Evolutionary conservation across 1,139 yeast genomes (phyloP), one percentile per base, ranked within the genome.

Genomic region (Blastobotrys raffinosifermentans): DNA sequence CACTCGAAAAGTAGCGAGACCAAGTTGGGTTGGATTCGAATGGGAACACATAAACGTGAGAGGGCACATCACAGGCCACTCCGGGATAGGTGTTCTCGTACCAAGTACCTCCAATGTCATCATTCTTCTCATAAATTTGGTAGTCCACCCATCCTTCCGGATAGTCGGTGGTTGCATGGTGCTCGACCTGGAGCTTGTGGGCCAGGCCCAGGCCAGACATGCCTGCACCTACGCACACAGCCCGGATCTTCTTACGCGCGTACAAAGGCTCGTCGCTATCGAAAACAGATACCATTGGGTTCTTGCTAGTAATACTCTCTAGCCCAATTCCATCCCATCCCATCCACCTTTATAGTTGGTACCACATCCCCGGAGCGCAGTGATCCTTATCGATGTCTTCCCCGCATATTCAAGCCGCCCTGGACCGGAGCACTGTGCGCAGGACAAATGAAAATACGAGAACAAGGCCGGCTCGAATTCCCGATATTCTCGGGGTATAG

Each of bases 141-240:
- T 16, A 35, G 9, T 32, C 35, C 5, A 32, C 35, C 47, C 64
- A 72, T n/a, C 59, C 54, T 23, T 53, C 61, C 18, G 60, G 57
- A 42, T 63, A 49, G 10, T 61, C 53, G 31, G 57, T 56, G 30
- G 58, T 50, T 32, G 60, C 54, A 37, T 54, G 55, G 60, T 37
- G 14, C n/a, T 33, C 33, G 9, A 26, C 31, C 15, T 37, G 37
- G 4, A 35, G 13, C 26, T 31, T 31, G 14, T 31, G 34, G 19
- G 40, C 32, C 30, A 38, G 32, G 27, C 43, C 46, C 17, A 44
- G 34, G 17, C 47, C 47, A 14, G 41, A 43, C 26, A 49, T 26
- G 6, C 40, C 40, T 4, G 40, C 40, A 8, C 40, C 40, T 4
- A 36, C 35, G 19, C 36, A 34, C 19, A 38, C 35, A 4, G 31